Base-by-base conservation (phyloP, 2,329 filamentous ascomycete genomes). In the Botrytis elliptica region DNA sequence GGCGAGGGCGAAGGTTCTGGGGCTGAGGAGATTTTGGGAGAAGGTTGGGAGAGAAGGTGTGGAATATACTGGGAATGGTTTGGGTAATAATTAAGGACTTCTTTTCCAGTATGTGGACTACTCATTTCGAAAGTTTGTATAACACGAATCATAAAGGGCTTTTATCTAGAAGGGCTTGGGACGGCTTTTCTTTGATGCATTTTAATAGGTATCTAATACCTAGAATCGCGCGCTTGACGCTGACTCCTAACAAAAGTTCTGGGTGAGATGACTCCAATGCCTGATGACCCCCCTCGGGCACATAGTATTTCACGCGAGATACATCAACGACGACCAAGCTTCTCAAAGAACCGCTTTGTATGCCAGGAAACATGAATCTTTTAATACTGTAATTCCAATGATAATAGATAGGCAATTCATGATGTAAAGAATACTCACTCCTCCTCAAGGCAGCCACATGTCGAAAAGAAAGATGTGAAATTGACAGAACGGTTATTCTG, bases 1-100 rank as follows among this genome's bases (percentile, higher is more conserved):
- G 3, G 80, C 82, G 1, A 78, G 82, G 69, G 82, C 82, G 25
- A 80, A 82, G 60, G 90, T 92, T 10, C 88, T 89, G 85, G 85
- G 87, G 36, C 80, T 93, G 73, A 87, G 86, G 78, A 85, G 85
- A 75, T 92, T 91, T 79, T 93, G 90, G 90, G 91, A 93, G 82
- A 84, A 85, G 36, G 83, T 92, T 49, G 85, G 85, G 2, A 77
- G 76, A 62, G 80, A 80, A 20, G 75, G 75, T 4, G 55, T 55
- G 38, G 68, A 55, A 9, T 20, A 14, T 10, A 42, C 22, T 49
- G 40, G 44, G 20, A 42, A 49, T 66, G 20, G 8, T 25, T n/a
- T 62, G 14, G 52, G 40, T 38, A 8, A 55, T 20, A 29, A 22
- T n/a, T 71, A 22, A 64, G 9, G 7, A 52, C 22, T 7, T 25